phyloP scores from a whole-genome alignment of 2,329 filamentous ascomycete species.

The Curvularia sp. region DNA sequence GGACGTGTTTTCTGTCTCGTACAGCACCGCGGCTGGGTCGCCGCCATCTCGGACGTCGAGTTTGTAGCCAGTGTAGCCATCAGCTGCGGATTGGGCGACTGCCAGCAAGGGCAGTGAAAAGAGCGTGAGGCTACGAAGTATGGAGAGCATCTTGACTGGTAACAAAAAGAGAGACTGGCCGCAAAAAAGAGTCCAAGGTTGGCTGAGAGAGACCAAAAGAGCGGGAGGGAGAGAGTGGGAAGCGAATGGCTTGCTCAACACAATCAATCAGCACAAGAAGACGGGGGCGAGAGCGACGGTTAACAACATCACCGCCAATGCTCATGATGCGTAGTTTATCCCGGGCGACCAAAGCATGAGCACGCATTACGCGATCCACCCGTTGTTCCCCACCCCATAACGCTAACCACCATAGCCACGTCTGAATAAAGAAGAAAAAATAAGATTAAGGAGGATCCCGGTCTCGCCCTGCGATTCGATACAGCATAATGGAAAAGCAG shows the following conservation, averaged over 20 bases:
- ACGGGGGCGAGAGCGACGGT: conserved; percentile 17
- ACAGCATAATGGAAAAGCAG: conserved; percentile 14
- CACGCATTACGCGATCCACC: conserved; percentile 26
- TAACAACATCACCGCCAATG: conserved; percentile 27
- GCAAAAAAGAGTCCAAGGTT: conserved; percentile 25
- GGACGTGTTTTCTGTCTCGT: conserved; percentile 61
- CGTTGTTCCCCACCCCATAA: conserved; percentile 14
- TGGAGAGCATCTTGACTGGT: conserved; percentile 32
- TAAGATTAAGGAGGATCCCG: conserved; percentile 40
- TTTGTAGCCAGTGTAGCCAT: conserved; percentile 64
- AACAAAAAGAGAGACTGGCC: conserved; percentile 28
- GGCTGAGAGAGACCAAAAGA: conserved; percentile 13
- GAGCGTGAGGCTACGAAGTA: conserved; percentile 36
- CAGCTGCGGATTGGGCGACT: conserved; percentile 45
- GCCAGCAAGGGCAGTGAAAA: conserved; percentile 46
- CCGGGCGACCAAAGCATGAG: conserved; percentile 27
- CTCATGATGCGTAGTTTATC: conserved; percentile 23
- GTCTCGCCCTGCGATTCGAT: conserved; percentile 20
- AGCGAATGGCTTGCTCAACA: conserved; percentile 25
- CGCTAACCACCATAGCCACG: conserved; percentile 8
- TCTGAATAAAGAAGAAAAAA: conserved; percentile 13
- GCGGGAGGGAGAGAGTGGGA: neutral
- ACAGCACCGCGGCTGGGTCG: conserved; percentile 59
- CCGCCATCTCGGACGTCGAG: conserved; percentile 57
- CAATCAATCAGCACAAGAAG: conserved; percentile 16